Conservation (phyloP, 257 asterid species). For the Fraxinus cuspidata region DNA sequence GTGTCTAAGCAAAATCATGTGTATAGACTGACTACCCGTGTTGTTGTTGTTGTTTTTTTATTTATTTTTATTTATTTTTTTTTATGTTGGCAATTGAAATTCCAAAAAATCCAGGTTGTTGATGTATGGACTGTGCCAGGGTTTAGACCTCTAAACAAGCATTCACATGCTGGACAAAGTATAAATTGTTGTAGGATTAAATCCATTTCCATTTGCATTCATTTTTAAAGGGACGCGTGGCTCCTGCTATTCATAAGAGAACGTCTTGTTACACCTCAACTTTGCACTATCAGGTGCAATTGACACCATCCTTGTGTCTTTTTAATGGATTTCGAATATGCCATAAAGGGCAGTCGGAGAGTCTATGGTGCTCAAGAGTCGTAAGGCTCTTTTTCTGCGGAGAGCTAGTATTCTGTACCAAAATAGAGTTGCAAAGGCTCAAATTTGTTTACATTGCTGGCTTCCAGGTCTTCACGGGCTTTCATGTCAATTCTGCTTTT, state of each 20-base stretch:
- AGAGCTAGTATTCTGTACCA: neutral
- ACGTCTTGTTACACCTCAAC: neutral
- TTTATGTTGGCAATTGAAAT: neutral
- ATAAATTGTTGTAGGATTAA: neutral
- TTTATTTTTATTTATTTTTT: no score
- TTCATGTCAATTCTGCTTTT: neutral
- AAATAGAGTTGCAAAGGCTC: neutral
- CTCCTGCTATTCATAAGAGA: neutral
- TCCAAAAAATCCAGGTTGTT: neutral
- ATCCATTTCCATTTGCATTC: neutral
- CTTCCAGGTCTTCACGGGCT: neutral
- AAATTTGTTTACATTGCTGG: neutral
- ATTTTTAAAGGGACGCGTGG: neutral
- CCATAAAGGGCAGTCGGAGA: neutral
- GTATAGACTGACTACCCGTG: neutral
- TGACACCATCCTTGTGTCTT: neutral
- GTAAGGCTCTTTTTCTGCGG: no score
- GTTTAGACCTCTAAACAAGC: neutral
- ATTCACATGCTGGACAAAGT: neutral
- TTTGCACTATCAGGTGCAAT: neutral
- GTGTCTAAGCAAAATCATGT: neutral
- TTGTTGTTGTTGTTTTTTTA: no score
- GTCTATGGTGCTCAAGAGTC: no score
- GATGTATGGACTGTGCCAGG: neutral
- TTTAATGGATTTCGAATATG: neutral